These are phyloP conservation scores for Hypsizygus marmoreus DNA, from an alignment of 768 basidiomycete species.

Conservation along the genomic window DNA sequence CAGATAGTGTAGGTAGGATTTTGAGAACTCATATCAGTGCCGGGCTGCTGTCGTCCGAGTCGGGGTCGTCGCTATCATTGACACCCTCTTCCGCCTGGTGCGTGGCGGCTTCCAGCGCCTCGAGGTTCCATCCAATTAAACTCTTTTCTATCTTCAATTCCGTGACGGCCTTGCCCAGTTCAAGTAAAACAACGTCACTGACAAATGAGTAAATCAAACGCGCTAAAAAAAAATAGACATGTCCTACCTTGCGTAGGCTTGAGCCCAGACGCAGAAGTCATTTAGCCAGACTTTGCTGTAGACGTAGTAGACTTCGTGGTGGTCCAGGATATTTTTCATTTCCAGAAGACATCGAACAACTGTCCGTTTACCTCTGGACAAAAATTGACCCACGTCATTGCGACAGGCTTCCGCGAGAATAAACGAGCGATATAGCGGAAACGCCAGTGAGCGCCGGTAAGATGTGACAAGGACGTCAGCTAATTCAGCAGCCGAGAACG, in stretches of 20 bases:
- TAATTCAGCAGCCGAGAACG: slow-evolving; percentile 50
- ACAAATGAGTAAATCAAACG: slow-evolving; percentile 52
- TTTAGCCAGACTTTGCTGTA: slow-evolving; percentile 87
- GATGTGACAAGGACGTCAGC: slow-evolving; percentile 54
- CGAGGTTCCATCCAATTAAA: slow-evolving; percentile 70
- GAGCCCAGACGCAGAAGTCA: slow-evolving; percentile 83
- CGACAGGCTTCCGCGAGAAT: slow-evolving; percentile 69
- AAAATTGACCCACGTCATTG: slow-evolving; percentile 58
- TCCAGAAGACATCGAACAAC: slow-evolving; percentile 69
- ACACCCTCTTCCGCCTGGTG: slow-evolving; percentile 36
- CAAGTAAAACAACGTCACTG: slow-evolving; percentile 51
- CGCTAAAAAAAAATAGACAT: slow-evolving; percentile 41
- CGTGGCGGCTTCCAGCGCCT: slow-evolving; percentile 62
- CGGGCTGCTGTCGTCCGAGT: slow-evolving; percentile 28
- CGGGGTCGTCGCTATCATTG: slow-evolving; percentile 76
- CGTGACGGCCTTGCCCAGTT: slow-evolving; percentile 45
- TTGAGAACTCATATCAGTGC: no score
- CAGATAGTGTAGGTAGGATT: no score
- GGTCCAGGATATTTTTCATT: slow-evolving; percentile 73
- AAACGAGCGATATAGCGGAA: slow-evolving; percentile 82
- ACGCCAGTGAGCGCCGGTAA: slow-evolving; percentile 74
- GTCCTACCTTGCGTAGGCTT: slow-evolving; percentile 65
- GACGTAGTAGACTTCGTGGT: slow-evolving; percentile 86
- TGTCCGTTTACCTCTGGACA: slow-evolving; percentile 61
- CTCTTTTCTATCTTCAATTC: slow-evolving; percentile 49